These are phyloP conservation scores for Tephrocybe sp. DNA, from an alignment of 768 basidiomycete genomes.

Conservation along the genomic window DNA sequence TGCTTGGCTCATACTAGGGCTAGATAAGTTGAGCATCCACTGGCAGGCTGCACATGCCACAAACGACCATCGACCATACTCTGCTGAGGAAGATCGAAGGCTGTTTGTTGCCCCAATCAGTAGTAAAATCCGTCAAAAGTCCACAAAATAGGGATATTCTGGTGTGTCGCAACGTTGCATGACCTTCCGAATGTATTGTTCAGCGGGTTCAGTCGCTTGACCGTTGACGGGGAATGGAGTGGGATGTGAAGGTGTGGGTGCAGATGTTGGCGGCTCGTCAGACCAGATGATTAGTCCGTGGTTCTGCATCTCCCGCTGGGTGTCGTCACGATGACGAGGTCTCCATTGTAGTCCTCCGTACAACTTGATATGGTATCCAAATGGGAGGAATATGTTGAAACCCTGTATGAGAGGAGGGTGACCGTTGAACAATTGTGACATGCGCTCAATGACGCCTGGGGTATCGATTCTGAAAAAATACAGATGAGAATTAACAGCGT, in stretches of 20 bases:
- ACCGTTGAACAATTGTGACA: conserved; percentile 88
- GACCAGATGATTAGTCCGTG: conserved; percentile 47
- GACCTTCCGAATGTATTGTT: conserved; percentile 96
- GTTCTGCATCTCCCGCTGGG: conserved; percentile 64
- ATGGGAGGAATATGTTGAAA: conserved; percentile 96
- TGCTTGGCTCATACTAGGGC: too few relatives aligned
- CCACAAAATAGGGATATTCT: too few relatives aligned
- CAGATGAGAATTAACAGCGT: background rate
- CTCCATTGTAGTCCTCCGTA: conserved; percentile 60
- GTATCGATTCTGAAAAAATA: conserved; percentile 85
- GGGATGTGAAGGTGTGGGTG: conserved; percentile 29
- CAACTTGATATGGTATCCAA: conserved; percentile 93
- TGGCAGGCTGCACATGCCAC: too few relatives aligned
- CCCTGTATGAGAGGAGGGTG: conserved; percentile 92
- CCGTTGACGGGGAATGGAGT: conserved; percentile 33
- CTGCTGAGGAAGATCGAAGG: too few relatives aligned
- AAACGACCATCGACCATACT: too few relatives aligned
- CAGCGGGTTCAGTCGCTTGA: conserved; percentile 69
- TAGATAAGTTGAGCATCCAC: too few relatives aligned
- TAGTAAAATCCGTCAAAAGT: too few relatives aligned
- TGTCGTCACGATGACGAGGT: conserved; percentile 75
- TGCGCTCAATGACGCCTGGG: conserved; percentile 93
- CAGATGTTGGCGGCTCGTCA: conserved; percentile 8
- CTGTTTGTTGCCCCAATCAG: too few relatives aligned
- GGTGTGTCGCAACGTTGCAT: conserved; percentile 89